Conservation (phyloP, 257 asterid genomes). For the Rauvolfia tetraphylla region DNA sequence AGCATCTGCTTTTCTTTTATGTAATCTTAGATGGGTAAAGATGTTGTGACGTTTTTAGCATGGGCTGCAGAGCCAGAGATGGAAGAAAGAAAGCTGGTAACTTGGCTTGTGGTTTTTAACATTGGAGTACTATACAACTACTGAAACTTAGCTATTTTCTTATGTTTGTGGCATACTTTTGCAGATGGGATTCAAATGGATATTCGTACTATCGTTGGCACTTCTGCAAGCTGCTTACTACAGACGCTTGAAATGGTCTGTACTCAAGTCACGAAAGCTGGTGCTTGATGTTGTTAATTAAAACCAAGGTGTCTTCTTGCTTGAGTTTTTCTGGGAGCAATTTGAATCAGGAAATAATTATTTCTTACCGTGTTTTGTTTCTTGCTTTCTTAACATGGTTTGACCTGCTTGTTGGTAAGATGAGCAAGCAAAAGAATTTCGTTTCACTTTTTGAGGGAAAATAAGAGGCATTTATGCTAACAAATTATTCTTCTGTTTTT, state of each 20-base stretch:
- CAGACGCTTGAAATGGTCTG: constrained; percentile 76
- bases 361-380: not conserved
- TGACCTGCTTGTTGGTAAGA: constrained; percentile 10
- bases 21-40: constrained; percentile 71
- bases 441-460: constrained; percentile 7
- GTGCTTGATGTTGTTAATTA: constrained; percentile 76
- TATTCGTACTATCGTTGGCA: constrained; percentile 66
- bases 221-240: constrained; percentile 78
- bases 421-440: constrained; percentile 8
- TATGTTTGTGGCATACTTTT: not conserved
- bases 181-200: constrained; percentile 93
- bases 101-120: constrained; percentile 2
- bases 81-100: constrained; percentile 84
- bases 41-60: constrained; percentile 55
- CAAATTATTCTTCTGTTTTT: not conserved
- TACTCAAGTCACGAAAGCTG: constrained; percentile 68
- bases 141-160: not conserved
- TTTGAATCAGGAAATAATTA: constrained; percentile 17
- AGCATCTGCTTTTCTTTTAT: constrained; percentile 1
- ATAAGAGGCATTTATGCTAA: constrained; percentile 6
- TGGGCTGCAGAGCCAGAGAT: constrained; percentile 94
- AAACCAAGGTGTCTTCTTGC: not conserved
- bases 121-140: not conserved
- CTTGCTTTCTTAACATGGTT: constrained; percentile 5
- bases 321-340: not conserved